Base-by-base conservation (phyloP, 2,329 filamentous ascomycete genomes). In the Orbilia blumenaviensis region DNA sequence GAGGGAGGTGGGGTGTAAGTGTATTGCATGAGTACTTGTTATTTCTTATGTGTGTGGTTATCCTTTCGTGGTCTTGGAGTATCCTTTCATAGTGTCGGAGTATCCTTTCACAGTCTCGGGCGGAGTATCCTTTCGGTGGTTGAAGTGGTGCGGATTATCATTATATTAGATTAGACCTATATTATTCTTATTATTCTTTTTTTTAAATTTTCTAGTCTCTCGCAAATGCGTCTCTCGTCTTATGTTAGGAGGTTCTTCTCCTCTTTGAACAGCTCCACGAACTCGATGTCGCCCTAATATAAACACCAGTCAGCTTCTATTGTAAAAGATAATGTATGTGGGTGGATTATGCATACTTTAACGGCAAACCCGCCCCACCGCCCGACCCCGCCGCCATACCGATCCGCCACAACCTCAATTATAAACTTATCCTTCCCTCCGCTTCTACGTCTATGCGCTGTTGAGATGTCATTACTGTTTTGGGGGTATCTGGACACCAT, bases 221-320 rank as follows among this genome's bases (percentile, higher is more conserved):
- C 16, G 64, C 54, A 23, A 69, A 69, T 16, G 66, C 60, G 18
- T 25, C 27, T 36, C 36, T 73, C 60, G 16, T 52, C 52, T 8
- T 69, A 41, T 12, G 54, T 69, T 1, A 69, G 34, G 18, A 72
- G 38, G 23, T 64, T 18, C 38, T 25, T 66, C n/a, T 42, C 48
- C 7, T 56, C 52, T 3, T 60, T n/a, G 34, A 60, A 74, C n/a
- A 54, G 29, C 32, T 69, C 50, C 10, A 69, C 58, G 16, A 76
- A 52, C 29, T 76, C 64, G 21, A 60, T 27, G 7, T 66, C 72
- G 32, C 68, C 60, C 72, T 76, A n/a, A n/a, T n/a, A n/a, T n/a
- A n/a, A n/a, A n/a, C 41, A 27, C n/a, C 12, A 3, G 32, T 56
- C 10, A 56, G 52, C 16, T 25, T 3, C 32, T 5, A 23, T n/a